Evolutionary conservation across 345 rosid species (phyloP).

Genomic region (Gossypium turneri): DNA sequence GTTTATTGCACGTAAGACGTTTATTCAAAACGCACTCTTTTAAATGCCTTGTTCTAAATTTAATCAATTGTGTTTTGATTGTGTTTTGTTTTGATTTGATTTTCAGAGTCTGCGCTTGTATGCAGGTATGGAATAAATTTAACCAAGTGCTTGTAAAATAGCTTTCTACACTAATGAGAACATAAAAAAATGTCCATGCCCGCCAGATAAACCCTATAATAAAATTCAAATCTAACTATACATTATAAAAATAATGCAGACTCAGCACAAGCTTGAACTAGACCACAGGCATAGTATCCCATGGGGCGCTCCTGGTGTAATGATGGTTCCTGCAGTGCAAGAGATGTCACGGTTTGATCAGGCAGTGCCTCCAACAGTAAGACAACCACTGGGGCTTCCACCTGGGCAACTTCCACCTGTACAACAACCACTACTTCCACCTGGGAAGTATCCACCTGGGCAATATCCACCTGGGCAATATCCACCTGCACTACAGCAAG

Average conservation of each 20-base stretch:
- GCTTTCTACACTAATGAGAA: too few relatives aligned
- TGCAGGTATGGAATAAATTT: constrained; percentile 48
- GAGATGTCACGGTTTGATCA: constrained; percentile 68
- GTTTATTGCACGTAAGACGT: constrained; percentile 67
- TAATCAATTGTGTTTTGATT: not conserved
- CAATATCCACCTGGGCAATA: not conserved
- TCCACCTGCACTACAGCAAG: constrained; percentile 22
- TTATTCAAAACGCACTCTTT: not conserved
- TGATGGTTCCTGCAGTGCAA: constrained; percentile 56
- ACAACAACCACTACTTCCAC: not conserved
- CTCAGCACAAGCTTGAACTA: constrained; percentile 79
- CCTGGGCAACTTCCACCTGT: not conserved
- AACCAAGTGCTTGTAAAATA: not conserved
- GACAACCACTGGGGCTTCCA: not conserved
- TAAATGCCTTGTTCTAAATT: not conserved
- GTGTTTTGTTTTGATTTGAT: not conserved
- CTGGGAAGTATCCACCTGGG: too few relatives aligned
- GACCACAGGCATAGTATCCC: constrained; percentile 60
- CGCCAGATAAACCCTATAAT: not conserved
- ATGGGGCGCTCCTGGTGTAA: constrained; percentile 39
- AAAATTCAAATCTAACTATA: too few relatives aligned
- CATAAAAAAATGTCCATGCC: too few relatives aligned
- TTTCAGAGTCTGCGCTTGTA: constrained; percentile 76
- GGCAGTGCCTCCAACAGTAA: constrained; percentile 32
- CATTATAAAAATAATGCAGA: constrained; percentile 30